Percentiles rank a stretch among this genome's conserved stretches.
Conservation (phyloP, 2,329 filamentous ascomycete species). For the Phialophora expanda region DNA sequence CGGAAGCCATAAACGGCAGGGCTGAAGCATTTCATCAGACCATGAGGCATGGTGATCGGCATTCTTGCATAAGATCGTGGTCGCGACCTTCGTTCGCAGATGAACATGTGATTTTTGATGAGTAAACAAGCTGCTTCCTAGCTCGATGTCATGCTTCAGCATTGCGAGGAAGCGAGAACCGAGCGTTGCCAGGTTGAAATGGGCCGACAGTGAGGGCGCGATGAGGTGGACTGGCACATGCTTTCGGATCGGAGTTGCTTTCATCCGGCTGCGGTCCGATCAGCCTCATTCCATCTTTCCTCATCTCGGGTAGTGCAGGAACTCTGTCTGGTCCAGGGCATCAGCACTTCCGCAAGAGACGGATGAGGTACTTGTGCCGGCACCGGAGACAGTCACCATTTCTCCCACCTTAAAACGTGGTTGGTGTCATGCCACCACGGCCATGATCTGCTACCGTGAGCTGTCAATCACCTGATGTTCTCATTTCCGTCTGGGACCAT, state of each 20-base stretch:
- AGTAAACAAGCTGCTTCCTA: conserved; percentile 17
- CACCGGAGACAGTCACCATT: not conserved
- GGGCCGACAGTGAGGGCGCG: not conserved
- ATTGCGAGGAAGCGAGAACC: conserved; percentile 6
- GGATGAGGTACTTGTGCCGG: conserved; percentile 3
- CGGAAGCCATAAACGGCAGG: conserved; percentile 23
- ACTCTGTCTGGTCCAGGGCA: not conserved
- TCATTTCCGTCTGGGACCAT: conserved; percentile 10
- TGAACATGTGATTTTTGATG: conserved; percentile 22
- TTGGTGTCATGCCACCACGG: not conserved
- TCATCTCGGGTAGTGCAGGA: conserved; percentile 4
- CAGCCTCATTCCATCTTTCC: not conserved
- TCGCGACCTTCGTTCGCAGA: conserved; percentile 15
- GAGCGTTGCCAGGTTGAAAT: not conserved
- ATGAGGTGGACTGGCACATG: not conserved
- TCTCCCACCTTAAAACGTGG: not conserved
- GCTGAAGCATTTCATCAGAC: conserved; percentile 7
- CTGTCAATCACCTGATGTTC: not conserved
- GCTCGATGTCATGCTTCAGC: conserved; percentile 18
- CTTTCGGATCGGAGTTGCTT: not conserved
- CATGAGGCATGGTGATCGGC: conserved; percentile 10
- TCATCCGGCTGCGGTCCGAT: conserved; percentile 1
- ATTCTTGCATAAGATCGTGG: conserved; percentile 13
- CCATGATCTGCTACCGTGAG: not conserved
- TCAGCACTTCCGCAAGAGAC: not conserved